These are phyloP conservation scores for Canna indica DNA, from an alignment of 176 grass and related monocot species.

Conservation along the genomic window DNA sequence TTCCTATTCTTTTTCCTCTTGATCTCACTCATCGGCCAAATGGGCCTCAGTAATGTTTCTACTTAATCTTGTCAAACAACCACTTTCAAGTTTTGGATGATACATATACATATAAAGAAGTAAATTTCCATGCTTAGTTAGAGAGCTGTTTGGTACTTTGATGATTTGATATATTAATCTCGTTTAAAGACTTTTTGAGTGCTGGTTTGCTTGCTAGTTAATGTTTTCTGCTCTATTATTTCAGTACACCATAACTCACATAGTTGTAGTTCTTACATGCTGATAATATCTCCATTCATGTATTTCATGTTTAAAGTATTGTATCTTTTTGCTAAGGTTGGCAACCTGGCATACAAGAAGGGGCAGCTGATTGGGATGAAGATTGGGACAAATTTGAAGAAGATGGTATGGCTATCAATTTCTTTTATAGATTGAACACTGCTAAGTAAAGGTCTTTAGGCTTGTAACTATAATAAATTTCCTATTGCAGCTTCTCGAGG, in stretches of 20 bases:
- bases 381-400: constrained; percentile 95
- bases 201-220: not conserved
- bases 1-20: too few species aligned
- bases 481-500: not conserved
- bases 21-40: too few species aligned
- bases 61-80: too few species aligned
- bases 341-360: constrained; percentile 89
- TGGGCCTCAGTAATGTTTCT: too few species aligned
- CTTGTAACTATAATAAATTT: not conserved
- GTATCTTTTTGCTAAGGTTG: constrained; percentile 48
- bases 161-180: too few species aligned
- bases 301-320: constrained; percentile 1
- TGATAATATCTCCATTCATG: not conserved
- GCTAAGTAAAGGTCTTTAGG: not conserved
- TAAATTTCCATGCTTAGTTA: too few species aligned
- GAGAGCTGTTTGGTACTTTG: not conserved
- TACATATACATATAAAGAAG: too few species aligned
- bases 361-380: constrained; percentile 63
- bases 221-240: not conserved
- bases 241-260: not conserved
- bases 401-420: constrained; percentile 11
- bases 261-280: not conserved
- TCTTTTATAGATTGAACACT: not conserved
- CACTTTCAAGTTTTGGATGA: too few species aligned
- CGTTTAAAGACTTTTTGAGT: too few species aligned